phyloP scores from a whole-genome alignment of 176 grass and related monocot species.

The Tillandsia leiboldiana region DNA sequence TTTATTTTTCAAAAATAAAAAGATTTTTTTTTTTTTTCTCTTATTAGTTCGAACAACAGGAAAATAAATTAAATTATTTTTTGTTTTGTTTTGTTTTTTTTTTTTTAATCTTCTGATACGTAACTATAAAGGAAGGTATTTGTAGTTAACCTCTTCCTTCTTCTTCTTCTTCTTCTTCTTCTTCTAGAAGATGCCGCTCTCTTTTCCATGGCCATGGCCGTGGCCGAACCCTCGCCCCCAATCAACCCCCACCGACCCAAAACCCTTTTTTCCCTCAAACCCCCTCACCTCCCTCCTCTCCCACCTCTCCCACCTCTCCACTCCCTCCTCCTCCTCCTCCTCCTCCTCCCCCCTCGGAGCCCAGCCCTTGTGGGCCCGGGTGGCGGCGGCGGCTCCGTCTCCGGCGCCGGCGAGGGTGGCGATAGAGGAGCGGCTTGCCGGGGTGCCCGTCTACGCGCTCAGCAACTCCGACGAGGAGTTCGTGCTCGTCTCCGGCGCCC shows the following conservation, averaged over 20 bases:
- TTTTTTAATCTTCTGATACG: no score
- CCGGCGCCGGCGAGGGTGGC: conserved; percentile 7
- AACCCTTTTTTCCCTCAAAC: conserved; percentile 14
- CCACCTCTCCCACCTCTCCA: conserved; percentile 26
- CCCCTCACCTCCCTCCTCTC: conserved; percentile 36
- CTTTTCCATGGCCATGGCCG: conserved; percentile 41
- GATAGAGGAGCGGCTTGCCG: conserved; percentile 61
- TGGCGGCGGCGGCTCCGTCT: not conserved
- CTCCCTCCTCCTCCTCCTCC: conserved; percentile 23
- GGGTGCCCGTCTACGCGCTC: conserved; percentile 68
- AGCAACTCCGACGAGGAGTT: conserved; percentile 58
- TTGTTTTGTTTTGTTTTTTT: no score
- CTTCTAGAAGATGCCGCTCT: conserved; percentile 27
- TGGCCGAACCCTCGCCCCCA: conserved; percentile 23
- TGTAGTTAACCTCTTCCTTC: not conserved
- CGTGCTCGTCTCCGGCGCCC: conserved; percentile 35
- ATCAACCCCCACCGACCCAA: not conserved
- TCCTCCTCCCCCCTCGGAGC: conserved; percentile 1
- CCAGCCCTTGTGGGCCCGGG: not conserved
- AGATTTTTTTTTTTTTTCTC: no score
- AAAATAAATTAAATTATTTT: no score
- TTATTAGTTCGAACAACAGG: no score
- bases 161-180: not conserved
- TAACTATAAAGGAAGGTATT: no score
- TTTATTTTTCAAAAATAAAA: no score